Evolutionary conservation across 78 protist species (phyloP), one percentile per base, ranked within the genome.

Genomic region (Chrysochromulina parva): DNA sequence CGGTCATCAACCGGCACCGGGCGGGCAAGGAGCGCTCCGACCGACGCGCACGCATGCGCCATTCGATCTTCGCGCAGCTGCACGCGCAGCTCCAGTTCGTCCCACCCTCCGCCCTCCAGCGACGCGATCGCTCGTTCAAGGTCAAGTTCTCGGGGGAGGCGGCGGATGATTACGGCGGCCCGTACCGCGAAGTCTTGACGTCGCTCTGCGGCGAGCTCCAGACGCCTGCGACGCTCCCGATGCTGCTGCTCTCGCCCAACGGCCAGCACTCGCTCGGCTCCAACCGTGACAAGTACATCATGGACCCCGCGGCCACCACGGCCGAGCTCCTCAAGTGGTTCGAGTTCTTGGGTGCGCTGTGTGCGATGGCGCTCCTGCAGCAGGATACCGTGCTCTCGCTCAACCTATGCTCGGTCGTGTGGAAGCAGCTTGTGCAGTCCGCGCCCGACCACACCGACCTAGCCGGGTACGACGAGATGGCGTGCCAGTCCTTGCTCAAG

Each of bases 351-450:
- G 86, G 86, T 5, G 13, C 24, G 86, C 13, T 78, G 62, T 6
- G 50, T 19, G 86, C 22, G 50, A 10, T 53, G 3, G 86, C 86
- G 86, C 86, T 78, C 11, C 26, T 53, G 24, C 86, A 78, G n/a
- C 2, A 53, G n/a, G 86, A 78, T 28, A 53, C 86, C 14, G 57
- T 24, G 28, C 38, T 78, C 50, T 3, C 6, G 22, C 47, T 88
- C 65, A 91, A 82, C 80, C 80, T 91, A 28, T 26, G 52, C 81
- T 24, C 85, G 48, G 26, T 50, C 62, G 10, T 65, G 3, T 93
- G 91, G 82, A 55, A 86, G 60, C 81, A 89, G 13, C 92, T 93
- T 3, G 90, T 93, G 96, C 93, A 92, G 89, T 58, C 59, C 28
- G 59, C 85, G 48, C 94, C 62, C 47, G 59, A 53, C 0, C 48